Evolutionary conservation across 2,329 filamentous ascomycete species (phyloP).

Genomic region (Ophiobolus disseminans): DNA sequence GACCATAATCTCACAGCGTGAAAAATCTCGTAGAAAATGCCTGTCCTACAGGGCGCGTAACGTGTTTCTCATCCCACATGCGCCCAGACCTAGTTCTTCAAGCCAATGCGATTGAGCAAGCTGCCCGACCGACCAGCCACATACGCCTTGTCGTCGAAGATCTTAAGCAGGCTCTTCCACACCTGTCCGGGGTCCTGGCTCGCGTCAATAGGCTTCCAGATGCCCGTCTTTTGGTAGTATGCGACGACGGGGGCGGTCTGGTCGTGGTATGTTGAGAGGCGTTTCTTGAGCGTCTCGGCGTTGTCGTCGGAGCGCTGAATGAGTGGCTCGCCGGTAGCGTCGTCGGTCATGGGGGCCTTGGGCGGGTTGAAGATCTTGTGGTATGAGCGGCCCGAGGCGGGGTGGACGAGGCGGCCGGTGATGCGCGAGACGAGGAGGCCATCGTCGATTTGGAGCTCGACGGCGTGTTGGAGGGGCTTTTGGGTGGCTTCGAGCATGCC

Average conservation of each 20-base stretch:
- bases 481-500: conserved; percentile 81
- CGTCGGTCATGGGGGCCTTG: conserved; percentile 92
- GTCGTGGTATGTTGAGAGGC: conserved; percentile 87
- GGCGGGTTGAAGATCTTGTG: conserved; percentile 99
- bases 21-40: conserved; percentile 1
- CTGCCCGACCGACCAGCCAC: conserved; percentile 50
- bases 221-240: conserved; percentile 97
- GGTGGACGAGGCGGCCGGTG: conserved; percentile 94
- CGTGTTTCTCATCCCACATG: conserved; percentile 5
- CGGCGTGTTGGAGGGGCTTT: conserved; percentile 89
- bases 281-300: conserved; percentile 93
- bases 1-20: conserved; percentile 4
- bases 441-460: conserved; percentile 98
- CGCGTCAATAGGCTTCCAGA: conserved; percentile 95
- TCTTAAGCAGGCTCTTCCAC: conserved; percentile 88
- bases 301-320: conserved; percentile 98
- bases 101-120: conserved; percentile 62
- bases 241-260: conserved; percentile 92
- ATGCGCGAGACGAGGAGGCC: conserved; percentile 91
- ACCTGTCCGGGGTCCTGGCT: conserved; percentile 95
- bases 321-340: conserved; percentile 93
- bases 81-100: conserved; percentile 54
- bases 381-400: conserved; percentile 94
- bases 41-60: conserved; percentile 5
- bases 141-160: conserved; percentile 70